phyloP scores from a whole-genome alignment of 768 basidiomycete species.

The Rhizopogon sp. region DNA sequence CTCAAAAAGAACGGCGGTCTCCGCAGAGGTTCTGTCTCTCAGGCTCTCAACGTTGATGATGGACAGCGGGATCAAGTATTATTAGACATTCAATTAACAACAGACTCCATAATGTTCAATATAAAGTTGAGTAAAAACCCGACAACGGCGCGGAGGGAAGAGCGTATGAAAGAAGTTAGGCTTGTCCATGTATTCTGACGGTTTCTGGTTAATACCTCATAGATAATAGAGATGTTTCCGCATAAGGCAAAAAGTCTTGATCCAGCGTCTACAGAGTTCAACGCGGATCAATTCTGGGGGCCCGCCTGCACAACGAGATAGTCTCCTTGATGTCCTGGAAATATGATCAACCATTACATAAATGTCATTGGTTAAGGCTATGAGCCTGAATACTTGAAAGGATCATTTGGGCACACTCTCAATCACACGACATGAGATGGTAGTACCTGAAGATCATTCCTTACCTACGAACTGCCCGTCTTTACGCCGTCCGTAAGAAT shows the following conservation, averaged over 20 bases:
- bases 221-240: background rate
- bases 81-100: constrained; percentile 5
- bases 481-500: background rate
- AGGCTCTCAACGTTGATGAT: constrained; percentile 16
- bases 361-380: background rate
- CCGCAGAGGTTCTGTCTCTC: constrained; percentile 17
- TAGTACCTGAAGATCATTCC: constrained; percentile 1
- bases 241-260: too few species aligned
- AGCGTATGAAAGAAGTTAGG: constrained; percentile 11
- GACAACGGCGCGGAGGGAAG: constrained; percentile 2
- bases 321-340: background rate
- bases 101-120: constrained; percentile 20
- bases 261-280: background rate
- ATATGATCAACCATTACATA: background rate
- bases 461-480: constrained; percentile 1
- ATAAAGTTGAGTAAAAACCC: constrained; percentile 5
- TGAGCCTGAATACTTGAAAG: background rate
- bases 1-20: constrained; percentile 3
- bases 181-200: constrained; percentile 7
- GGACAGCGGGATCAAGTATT: constrained; percentile 8
- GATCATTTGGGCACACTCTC: background rate
- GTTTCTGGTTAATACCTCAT: background rate
- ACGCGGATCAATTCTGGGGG: background rate
- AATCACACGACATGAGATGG: constrained; percentile 4
- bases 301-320: background rate